Percentiles rank a stretch among this genome's conserved stretches.
phyloP scores from a whole-genome alignment of 179 eudicot species.

The Carnegiea gigantea region DNA sequence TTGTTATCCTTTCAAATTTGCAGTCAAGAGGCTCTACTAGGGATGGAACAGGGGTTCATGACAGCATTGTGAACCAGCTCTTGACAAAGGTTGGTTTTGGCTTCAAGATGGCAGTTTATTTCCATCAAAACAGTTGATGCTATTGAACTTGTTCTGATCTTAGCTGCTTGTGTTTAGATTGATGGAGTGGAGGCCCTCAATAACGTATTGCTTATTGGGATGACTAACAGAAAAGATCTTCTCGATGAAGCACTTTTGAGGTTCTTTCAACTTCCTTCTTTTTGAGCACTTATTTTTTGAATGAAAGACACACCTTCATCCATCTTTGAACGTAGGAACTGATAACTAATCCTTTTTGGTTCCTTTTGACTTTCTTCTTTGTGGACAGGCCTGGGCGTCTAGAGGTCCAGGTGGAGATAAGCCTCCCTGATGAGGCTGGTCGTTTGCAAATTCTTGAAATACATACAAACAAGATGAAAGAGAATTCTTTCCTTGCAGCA shows the following conservation, averaged over 20 bases:
- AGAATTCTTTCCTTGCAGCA: slow-evolving; percentile 87
- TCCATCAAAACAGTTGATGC: background rate
- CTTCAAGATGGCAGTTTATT: slow-evolving; percentile 8
- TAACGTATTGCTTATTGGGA: slow-evolving; percentile 95
- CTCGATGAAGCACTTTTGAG: slow-evolving; percentile 98
- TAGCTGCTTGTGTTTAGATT: slow-evolving; percentile 47
- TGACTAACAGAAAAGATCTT: slow-evolving; percentile 98
- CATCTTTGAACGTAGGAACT: background rate
- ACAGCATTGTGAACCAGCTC: slow-evolving; percentile 96
- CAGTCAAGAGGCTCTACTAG: slow-evolving; percentile 99
- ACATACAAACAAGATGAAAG: slow-evolving; percentile 96
- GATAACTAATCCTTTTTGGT: background rate
- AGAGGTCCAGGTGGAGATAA: slow-evolving; percentile 99
- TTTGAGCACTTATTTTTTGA: background rate
- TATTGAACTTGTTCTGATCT: slow-evolving; percentile 18
- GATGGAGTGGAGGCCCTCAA: slow-evolving; percentile 98
- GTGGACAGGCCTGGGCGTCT: slow-evolving; percentile 89
- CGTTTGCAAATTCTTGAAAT: slow-evolving; percentile 96
- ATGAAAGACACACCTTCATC: background rate
- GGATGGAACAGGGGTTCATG: slow-evolving; percentile 99
- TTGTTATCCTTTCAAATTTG: slow-evolving; percentile 19
- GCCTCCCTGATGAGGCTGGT: slow-evolving; percentile 97
- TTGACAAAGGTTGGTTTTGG: slow-evolving; percentile 81
- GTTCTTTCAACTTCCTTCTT: slow-evolving; percentile 29
- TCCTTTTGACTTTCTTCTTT: slow-evolving; percentile 10